Percentiles rank a stretch among this genome's conserved stretches.
Evolutionary conservation across 169 alveolate species (phyloP).

Genomic region (Plasmodium inui): DNA sequence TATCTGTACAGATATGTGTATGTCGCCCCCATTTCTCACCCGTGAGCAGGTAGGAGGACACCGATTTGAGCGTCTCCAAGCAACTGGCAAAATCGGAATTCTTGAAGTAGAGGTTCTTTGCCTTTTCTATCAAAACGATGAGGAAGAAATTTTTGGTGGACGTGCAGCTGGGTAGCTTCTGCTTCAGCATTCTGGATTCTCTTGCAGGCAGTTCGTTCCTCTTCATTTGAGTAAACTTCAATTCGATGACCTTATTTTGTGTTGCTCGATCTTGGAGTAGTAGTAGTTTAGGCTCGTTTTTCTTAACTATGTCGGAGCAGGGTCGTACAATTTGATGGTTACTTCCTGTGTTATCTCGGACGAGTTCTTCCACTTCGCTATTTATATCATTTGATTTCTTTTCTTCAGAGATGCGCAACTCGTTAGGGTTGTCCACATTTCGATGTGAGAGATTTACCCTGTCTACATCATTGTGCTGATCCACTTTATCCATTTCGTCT

Average conservation of each 20-base stretch:
- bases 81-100: slow-evolving; percentile 50
- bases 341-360: not conserved
- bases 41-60: not conserved
- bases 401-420: not conserved
- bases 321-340: not conserved
- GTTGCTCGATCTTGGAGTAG: not conserved
- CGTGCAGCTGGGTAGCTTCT: slow-evolving; percentile 20
- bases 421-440: not conserved
- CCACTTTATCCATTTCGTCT: not conserved
- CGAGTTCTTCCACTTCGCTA: not conserved
- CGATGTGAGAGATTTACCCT: not conserved
- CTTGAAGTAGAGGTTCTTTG: slow-evolving; percentile 51
- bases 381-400: not conserved
- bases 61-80: slow-evolving; percentile 42
- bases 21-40: slow-evolving; percentile 1
- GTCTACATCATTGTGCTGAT: not conserved
- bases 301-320: not conserved
- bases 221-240: slow-evolving; percentile 60
- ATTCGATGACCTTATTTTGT: slow-evolving; percentile 41
- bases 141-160: slow-evolving; percentile 68
- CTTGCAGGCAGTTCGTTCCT: slow-evolving; percentile 66
- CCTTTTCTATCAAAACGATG: slow-evolving; percentile 61
- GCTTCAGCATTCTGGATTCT: slow-evolving; percentile 53
- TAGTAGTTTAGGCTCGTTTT: not conserved
- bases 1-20: not conserved